Conservation (phyloP, 495 filamentous ascomycete species). For the Penicillium canariense region DNA sequence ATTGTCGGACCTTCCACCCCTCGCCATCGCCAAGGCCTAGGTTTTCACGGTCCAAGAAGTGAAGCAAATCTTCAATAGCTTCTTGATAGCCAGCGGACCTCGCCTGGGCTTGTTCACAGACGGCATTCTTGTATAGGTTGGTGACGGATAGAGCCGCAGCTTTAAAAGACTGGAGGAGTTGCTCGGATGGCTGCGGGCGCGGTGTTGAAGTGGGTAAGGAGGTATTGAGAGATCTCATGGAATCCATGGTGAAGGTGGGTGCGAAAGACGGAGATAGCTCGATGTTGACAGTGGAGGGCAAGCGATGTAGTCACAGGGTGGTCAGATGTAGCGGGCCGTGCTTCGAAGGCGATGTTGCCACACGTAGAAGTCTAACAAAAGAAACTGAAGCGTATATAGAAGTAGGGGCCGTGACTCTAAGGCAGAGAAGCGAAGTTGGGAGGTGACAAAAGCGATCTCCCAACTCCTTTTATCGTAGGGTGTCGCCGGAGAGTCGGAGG, state of each 20-base stretch:
- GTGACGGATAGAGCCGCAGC: slow-evolving; percentile 91
- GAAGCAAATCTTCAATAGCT: slow-evolving; percentile 82
- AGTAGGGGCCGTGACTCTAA: neutral
- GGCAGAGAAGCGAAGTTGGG: neutral
- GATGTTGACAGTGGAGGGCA: neutral
- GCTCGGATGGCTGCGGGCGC: slow-evolving; percentile 63
- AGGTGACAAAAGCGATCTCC: neutral
- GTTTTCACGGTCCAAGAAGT: slow-evolving; percentile 78
- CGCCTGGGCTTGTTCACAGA: slow-evolving; percentile 69
- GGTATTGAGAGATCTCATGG: slow-evolving; percentile 70
- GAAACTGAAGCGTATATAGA: neutral
- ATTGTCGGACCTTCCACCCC: slow-evolving; percentile 75
- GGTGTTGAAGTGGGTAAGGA: slow-evolving; percentile 57
- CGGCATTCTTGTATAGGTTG: slow-evolving; percentile 90
- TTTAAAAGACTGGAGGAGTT: slow-evolving; percentile 86
- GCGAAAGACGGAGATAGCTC: neutral
- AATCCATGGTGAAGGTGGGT: slow-evolving; percentile 54
- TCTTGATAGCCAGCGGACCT: slow-evolving; percentile 85
- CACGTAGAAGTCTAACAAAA: neutral
- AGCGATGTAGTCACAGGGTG: slow-evolving; percentile 6
- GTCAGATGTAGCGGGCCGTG: slow-evolving; percentile 6
- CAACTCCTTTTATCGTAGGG: slow-evolving; percentile 2
- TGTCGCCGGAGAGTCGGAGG: slow-evolving; percentile 4
- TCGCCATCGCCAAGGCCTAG: slow-evolving; percentile 76
- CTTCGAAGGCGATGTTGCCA: neutral